Conservation (phyloP, 2,329 filamentous ascomycete genomes). For the Trichoderma sp. region DNA sequence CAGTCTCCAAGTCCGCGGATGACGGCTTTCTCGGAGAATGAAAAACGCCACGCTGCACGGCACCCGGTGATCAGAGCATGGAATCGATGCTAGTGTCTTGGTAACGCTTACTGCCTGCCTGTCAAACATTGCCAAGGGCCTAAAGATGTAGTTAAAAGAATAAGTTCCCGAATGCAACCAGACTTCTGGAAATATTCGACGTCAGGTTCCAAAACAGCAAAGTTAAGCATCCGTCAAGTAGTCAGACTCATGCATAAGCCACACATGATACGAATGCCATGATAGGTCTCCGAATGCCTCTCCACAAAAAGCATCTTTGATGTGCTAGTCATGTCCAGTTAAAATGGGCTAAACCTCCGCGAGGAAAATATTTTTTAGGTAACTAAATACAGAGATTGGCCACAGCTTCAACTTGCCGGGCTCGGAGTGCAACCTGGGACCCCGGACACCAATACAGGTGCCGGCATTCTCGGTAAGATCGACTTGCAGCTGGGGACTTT, state of each 20-base stretch:
- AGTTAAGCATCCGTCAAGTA: background rate
- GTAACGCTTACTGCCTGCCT: background rate
- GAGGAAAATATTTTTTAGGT: background rate
- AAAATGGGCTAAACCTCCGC: background rate
- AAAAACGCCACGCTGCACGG: background rate
- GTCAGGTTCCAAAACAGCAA: background rate
- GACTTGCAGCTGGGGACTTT: background rate
- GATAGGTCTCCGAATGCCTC: background rate
- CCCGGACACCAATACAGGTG: too few relatives aligned
- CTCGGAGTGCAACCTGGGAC: background rate
- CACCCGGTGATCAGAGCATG: background rate
- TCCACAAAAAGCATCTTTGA: background rate
- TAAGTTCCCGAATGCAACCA: background rate
- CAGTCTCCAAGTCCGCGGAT: background rate
- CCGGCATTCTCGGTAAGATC: background rate
- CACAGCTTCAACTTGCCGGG: conserved; percentile 5
- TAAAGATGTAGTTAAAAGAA: background rate
- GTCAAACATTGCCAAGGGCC: background rate
- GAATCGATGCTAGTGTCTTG: background rate
- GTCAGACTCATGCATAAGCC: background rate
- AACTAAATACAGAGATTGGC: conserved; percentile 8
- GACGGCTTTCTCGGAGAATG: background rate
- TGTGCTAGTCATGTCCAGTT: background rate
- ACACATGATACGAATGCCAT: background rate
- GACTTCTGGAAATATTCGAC: background rate